Base-by-base conservation (phyloP, 2,329 filamentous ascomycete genomes). In the Geosmithia putterillii region DNA sequence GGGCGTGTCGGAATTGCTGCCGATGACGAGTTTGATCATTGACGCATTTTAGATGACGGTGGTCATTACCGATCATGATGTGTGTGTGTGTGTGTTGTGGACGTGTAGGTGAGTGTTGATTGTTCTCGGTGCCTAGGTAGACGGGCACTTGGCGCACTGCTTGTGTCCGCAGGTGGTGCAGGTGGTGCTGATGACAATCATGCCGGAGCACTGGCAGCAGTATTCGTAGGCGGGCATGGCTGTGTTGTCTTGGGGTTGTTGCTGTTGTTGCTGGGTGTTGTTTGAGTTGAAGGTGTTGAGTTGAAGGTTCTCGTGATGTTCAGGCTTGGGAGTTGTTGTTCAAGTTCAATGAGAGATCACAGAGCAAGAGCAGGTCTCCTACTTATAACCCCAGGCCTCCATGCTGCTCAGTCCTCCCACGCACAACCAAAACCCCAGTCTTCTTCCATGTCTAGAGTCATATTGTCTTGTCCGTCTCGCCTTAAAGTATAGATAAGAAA, bases 101-200 rank as follows among this genome's bases (percentile, higher is more conserved):
- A 17, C 4, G 7, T 20, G 18, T 22, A 25, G 19, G 15, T 17
- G 39, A 9, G 12, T 7, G 36, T 14, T 22, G 20, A 40, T 40
- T 15, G 28, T 12, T 32, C 28, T 12, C 6, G 12, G 36, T 38
- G 36, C 17, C 51, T 57, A 58, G 63, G 44, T 53, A 60, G 45
- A 52, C 41, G 62, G 54, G 58, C 71, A 74, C 46, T 66, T 57
- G 46, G 50, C 54, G 66, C 71, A 74, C 53, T 73, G 66, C 50
- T 62, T 57, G 61, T 74, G 71, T 42, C 62, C 60, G 55, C 71
- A 74, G 53, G 63, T 60, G 47, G 58, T 62, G 64, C 71, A 74
- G 42, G 62, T 67, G 56, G 61, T 70, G 67, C 69, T 74, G 61
- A 74, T 74, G 62, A 74, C 71, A 51, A 74, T 71, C 60, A 74